Conservation (phyloP, 768 basidiomycete genomes). For the Baorangia bicolor region DNA sequence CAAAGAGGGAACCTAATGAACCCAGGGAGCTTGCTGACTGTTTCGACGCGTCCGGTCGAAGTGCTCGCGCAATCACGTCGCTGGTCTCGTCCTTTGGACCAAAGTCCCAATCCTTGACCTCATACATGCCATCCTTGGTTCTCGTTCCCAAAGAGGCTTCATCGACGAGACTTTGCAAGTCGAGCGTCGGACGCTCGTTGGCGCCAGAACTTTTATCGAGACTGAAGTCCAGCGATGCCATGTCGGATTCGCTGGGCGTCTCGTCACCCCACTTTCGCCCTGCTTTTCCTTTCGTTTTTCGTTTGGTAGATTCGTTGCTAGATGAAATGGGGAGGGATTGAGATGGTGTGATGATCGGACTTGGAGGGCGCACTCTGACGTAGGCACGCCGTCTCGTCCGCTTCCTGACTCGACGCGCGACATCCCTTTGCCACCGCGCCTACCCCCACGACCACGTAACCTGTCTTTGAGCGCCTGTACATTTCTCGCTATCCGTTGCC, state of each 20-base stretch:
- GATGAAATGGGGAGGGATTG: slow-evolving; percentile 30
- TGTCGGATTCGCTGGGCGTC: slow-evolving; percentile 77
- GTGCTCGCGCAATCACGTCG: slow-evolving; percentile 58
- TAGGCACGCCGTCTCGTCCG: slow-evolving; percentile 59
- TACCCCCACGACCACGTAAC: slow-evolving; percentile 70
- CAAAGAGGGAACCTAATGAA: slow-evolving; percentile 74
- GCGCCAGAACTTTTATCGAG: slow-evolving; percentile 47
- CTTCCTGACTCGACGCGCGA: slow-evolving; percentile 51
- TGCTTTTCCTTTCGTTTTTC: slow-evolving; percentile 63
- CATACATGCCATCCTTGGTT: slow-evolving; percentile 69
- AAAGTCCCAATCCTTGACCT: slow-evolving; percentile 87
- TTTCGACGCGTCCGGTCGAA: slow-evolving; percentile 43
- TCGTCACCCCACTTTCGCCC: slow-evolving; percentile 94
- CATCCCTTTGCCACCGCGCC: slow-evolving; percentile 49
- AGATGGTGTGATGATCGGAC: not conserved
- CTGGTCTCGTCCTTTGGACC: slow-evolving; percentile 41
- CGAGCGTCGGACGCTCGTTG: slow-evolving; percentile 37
- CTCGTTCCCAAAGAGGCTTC: slow-evolving; percentile 73
- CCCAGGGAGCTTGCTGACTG: slow-evolving; percentile 51
- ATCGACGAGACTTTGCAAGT: slow-evolving; percentile 65
- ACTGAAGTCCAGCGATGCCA: slow-evolving; percentile 92
- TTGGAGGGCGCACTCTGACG: slow-evolving; percentile 63
- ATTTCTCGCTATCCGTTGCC: slow-evolving; percentile 89
- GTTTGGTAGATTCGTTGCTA: slow-evolving; percentile 62
- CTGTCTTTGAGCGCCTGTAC: slow-evolving; percentile 87